Conservation (phyloP, 202 grass and related monocot genomes). For the Setaria italica region DNA sequence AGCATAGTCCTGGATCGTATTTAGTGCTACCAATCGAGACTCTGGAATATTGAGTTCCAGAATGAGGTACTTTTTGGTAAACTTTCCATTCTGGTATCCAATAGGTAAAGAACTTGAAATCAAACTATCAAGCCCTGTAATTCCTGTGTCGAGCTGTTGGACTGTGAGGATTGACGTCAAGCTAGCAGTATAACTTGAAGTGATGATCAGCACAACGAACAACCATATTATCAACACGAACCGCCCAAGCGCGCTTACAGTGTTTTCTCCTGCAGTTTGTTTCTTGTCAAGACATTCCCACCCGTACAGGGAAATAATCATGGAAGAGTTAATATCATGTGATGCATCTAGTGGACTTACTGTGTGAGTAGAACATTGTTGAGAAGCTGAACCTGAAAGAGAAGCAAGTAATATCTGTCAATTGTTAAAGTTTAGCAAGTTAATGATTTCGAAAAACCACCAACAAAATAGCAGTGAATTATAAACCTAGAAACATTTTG, state of each 20-base stretch:
- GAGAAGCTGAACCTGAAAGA: slow-evolving; percentile 92
- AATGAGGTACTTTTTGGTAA: slow-evolving; percentile 77
- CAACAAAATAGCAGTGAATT: slow-evolving; percentile 34
- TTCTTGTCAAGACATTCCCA: slow-evolving; percentile 38
- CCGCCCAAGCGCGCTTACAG: slow-evolving; percentile 68
- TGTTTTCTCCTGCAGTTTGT: slow-evolving; percentile 73
- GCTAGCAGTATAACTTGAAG: slow-evolving; percentile 94
- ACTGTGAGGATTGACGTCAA: slow-evolving; percentile 92
- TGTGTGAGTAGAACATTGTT: slow-evolving; percentile 89
- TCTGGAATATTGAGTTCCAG: slow-evolving; percentile 69
- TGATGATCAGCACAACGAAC: slow-evolving; percentile 93
- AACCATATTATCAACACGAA: slow-evolving; percentile 93
- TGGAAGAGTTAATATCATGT: slow-evolving; percentile 29
- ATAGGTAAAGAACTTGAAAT: slow-evolving; percentile 72
- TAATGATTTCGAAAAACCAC: slow-evolving; percentile 9
- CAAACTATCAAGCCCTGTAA: slow-evolving; percentile 84
- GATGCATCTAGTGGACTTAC: slow-evolving; percentile 60
- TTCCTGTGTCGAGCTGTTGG: slow-evolving; percentile 81
- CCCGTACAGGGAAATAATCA: slow-evolving; percentile 21
- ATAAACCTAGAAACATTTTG: slow-evolving; percentile 13
- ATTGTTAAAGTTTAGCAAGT: slow-evolving; percentile 11
- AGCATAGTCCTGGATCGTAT: slow-evolving; percentile 75
- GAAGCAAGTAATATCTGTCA: slow-evolving; percentile 37
- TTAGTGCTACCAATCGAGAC: slow-evolving; percentile 73
- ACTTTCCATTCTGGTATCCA: slow-evolving; percentile 85